Base-by-base conservation (phyloP, 2,329 filamentous ascomycete genomes). In the Phoma herbarum region DNA sequence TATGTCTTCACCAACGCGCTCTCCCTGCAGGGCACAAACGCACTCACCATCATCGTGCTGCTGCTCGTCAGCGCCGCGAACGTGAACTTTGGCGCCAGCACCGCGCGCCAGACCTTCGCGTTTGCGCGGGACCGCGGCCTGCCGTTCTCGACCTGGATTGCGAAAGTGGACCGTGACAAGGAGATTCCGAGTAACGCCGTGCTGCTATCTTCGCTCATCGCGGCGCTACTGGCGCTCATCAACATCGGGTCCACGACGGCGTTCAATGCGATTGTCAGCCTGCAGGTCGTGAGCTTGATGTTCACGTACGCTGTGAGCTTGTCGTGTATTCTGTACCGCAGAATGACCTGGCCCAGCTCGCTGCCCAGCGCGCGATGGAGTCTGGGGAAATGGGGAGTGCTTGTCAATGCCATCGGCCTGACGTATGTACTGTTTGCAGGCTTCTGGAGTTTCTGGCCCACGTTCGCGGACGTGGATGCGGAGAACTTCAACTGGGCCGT, bases 371-470 rank as follows among this genome's bases (percentile, higher is more conserved):
- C 71, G 4, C 67, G 71, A 2, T 80, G 76, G 76, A 72, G 70
- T 25, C 64, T 80, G 4, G 77, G 78, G 0, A 59, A 60, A 35
- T 72, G 63, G 41, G 78, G 78, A 9, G 43, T 75, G 8, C 57
- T 65, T 2, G 60, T 80, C 50, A 80, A 80, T 39, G 39, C 57
- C 7, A 28, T 76, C 7, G 77, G 70, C 0, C 42, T 78, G 12
- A 1, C 63, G 11, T 80, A 79, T 54, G 61, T 66, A 0, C 28
- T 52, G 29, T 78, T 73, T 65, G 61, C 66, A 7, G 72, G 76
- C 51, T 77, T 79, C 63, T 80, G 76, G 76, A 69, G 68, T 9
- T 74, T 77, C 62, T 79, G 77, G 77, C 70, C 70, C 4, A 60
- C 60, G 18, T 56, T 35, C 9, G 60, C 59, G 44, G 44, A 55